Conservation (phyloP, 2,329 filamentous ascomycete genomes). For the Claviceps sp. region DNA sequence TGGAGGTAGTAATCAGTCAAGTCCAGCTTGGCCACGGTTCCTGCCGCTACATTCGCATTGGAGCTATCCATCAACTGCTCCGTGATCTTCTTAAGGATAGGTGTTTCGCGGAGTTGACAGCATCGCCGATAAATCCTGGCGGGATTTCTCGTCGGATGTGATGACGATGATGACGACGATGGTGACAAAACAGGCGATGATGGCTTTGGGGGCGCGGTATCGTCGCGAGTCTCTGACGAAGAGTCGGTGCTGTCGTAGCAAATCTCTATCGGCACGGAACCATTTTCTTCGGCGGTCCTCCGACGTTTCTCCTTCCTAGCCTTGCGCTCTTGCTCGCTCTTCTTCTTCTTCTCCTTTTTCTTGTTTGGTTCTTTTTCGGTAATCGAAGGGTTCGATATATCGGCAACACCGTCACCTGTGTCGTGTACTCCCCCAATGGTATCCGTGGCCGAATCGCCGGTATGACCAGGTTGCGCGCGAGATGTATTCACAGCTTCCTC, state of each 20-base stretch:
- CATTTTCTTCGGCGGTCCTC: slow-evolving; percentile 75
- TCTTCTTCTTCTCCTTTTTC: slow-evolving; percentile 94
- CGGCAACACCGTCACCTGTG: slow-evolving; percentile 15
- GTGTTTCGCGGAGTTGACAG: slow-evolving; percentile 85
- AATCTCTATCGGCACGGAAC: slow-evolving; percentile 73
- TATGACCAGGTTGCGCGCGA: neutral
- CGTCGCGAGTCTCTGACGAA: slow-evolving; percentile 21
- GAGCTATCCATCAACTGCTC: slow-evolving; percentile 67
- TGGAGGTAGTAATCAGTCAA: slow-evolving; percentile 76
- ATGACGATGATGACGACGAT: slow-evolving; percentile 9
- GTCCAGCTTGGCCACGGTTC: slow-evolving; percentile 72
- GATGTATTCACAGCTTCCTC: slow-evolving; percentile 10
- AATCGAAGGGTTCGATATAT: slow-evolving; percentile 4
- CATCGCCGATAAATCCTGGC: slow-evolving; percentile 87
- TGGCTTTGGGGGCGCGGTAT: slow-evolving; percentile 13
- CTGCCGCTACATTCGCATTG: slow-evolving; percentile 52
- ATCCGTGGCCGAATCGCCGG: neutral
- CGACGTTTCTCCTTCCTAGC: slow-evolving; percentile 83
- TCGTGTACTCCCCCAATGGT: slow-evolving; percentile 9
- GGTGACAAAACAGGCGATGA: slow-evolving; percentile 7
- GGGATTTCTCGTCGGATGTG: slow-evolving; percentile 72
- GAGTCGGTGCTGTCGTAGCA: slow-evolving; percentile 57
- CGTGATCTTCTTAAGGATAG: slow-evolving; percentile 81
- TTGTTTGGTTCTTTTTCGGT: slow-evolving; percentile 36
- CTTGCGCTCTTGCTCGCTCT: slow-evolving; percentile 83